These are phyloP conservation scores for Kazachstania africana DNA, from an alignment of 805 yeast species.

Conservation along the genomic window DNA sequence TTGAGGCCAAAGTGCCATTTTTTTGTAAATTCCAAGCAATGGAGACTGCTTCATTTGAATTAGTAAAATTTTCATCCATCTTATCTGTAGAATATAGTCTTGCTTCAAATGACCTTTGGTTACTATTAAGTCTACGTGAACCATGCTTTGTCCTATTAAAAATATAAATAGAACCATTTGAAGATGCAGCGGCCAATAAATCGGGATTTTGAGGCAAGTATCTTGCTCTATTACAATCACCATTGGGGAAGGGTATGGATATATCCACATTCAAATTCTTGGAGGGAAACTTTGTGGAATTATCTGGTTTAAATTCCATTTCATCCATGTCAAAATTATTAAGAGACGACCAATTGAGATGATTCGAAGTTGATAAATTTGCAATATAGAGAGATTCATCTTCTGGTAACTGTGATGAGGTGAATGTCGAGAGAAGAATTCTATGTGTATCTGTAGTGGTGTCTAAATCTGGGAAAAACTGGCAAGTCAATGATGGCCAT, in stretches of 20 bases:
- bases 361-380: conserved; percentile 20
- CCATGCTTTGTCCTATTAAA: conserved; percentile 77
- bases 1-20: conserved; percentile 51
- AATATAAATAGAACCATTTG: conserved; percentile 51
- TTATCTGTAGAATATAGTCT: conserved; percentile 5
- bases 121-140: conserved; percentile 28
- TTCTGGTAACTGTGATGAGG: conserved; percentile 26
- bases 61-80: conserved; percentile 11
- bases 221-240: conserved; percentile 59
- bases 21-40: conserved; percentile 59
- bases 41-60: conserved; percentile 48
- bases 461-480: conserved; percentile 47
- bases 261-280: conserved; percentile 18
- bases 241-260: conserved; percentile 26
- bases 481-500: conserved; percentile 61
- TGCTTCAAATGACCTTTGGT: conserved; percentile 11
- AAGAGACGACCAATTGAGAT: conserved; percentile 25
- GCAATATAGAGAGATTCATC: conserved; percentile 24
- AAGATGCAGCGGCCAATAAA: conserved; percentile 58
- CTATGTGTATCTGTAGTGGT: conserved; percentile 18
- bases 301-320: conserved; percentile 28
- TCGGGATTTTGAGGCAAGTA: conserved; percentile 84
- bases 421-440: conserved; percentile 23
- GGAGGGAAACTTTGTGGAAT: conserved; percentile 18
- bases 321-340: conserved; percentile 28